These are phyloP conservation scores for Cordyceps javanica DNA, from an alignment of 2,329 filamentous ascomycete species.

Conservation along the genomic window DNA sequence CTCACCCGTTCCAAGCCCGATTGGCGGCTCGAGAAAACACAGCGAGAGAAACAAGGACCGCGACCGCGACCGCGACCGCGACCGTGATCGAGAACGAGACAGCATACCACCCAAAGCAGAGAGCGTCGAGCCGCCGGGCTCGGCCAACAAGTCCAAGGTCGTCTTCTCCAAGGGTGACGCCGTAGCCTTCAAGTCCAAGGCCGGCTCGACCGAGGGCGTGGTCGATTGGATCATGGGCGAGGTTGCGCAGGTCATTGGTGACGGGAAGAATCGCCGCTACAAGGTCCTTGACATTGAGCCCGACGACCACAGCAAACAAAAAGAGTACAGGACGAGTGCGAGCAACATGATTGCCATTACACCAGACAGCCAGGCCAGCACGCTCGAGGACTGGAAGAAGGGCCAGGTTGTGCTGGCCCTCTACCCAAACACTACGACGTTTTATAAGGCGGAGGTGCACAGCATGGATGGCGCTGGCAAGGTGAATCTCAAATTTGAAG, in stretches of 20 bases:
- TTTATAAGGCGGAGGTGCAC: slow-evolving; percentile 79
- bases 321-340: slow-evolving; percentile 65
- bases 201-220: slow-evolving; percentile 35
- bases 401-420: slow-evolving; percentile 70
- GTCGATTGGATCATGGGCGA: slow-evolving; percentile 70
- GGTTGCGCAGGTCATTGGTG: slow-evolving; percentile 67
- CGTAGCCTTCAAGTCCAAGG: slow-evolving; percentile 60
- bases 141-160: slow-evolving; percentile 42
- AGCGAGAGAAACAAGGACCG: slow-evolving; percentile 30
- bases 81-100: slow-evolving; percentile 29
- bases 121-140: slow-evolving; percentile 48
- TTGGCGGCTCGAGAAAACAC: slow-evolving; percentile 21
- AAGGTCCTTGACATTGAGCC: slow-evolving; percentile 76
- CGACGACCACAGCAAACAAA: slow-evolving; percentile 60
- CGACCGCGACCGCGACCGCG: too few species aligned
- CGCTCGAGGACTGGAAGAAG: slow-evolving; percentile 53
- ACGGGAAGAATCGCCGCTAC: slow-evolving; percentile 72
- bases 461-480: slow-evolving; percentile 52
- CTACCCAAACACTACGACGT: slow-evolving; percentile 79
- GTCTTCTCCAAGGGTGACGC: slow-evolving; percentile 56
- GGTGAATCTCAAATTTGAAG: slow-evolving; percentile 69
- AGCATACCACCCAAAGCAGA: slow-evolving; percentile 51
- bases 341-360: slow-evolving; percentile 74
- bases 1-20: slow-evolving; percentile 39
- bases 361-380: slow-evolving; percentile 40